Evolutionary conservation across 176 grass and related monocot species (phyloP).

Genomic region (Eleusine indica): DNA sequence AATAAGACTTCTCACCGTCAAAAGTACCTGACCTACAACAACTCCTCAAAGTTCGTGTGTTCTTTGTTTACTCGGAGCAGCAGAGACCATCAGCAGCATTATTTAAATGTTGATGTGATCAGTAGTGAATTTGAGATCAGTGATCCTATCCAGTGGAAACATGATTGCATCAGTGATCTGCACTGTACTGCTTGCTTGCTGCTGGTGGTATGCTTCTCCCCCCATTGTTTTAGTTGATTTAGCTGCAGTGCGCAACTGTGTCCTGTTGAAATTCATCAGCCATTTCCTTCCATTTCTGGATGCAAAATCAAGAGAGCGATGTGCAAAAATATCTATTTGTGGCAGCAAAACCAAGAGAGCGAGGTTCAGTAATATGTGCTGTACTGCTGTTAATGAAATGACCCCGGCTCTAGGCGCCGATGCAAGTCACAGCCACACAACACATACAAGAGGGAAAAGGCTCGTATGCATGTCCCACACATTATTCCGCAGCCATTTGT

Average conservation of each 20-base stretch:
- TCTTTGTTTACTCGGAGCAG: conserved; percentile 6
- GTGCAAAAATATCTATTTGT: neutral
- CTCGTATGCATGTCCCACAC: neutral
- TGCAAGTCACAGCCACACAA: neutral
- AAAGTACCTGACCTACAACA: neutral
- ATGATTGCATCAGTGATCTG: neutral
- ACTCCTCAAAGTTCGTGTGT: neutral
- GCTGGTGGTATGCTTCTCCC: too few species aligned
- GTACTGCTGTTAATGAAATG: neutral
- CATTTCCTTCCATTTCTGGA: neutral
- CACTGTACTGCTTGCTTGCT: neutral
- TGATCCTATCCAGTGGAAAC: neutral
- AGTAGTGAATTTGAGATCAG: too few species aligned
- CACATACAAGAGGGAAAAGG: too few species aligned
- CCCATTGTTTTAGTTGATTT: neutral
- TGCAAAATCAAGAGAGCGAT: neutral
- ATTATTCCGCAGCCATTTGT: neutral
- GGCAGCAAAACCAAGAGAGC: too few species aligned
- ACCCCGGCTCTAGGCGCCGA: neutral
- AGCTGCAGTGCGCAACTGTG: neutral
- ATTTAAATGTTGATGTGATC: neutral
- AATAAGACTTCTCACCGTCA: conserved; percentile 24
- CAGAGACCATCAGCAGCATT: neutral
- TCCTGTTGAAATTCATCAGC: neutral
- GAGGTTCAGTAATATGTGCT: neutral